Percentiles rank a stretch among this genome's conserved stretches.
These are phyloP conservation scores for Zygoascus meyerae DNA, from an alignment of 1,139 yeast genomes.

Conservation along the genomic window DNA sequence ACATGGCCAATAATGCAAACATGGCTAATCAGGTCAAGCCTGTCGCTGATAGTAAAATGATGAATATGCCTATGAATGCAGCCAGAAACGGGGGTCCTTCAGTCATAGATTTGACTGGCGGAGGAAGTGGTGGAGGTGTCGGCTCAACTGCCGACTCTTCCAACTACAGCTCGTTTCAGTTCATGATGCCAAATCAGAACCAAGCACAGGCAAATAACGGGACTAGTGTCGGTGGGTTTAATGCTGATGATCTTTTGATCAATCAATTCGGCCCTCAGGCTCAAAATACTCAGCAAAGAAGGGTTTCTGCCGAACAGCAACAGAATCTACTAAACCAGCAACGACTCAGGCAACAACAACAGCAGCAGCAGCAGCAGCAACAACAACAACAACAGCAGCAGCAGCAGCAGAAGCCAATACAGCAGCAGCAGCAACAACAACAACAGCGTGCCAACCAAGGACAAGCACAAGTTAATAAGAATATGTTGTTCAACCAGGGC, in stretches of 20 bases:
- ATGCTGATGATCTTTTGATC: slow-evolving; percentile 5
- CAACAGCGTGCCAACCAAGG: slow-evolving; percentile 8
- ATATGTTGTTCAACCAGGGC: no score
- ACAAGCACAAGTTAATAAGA: slow-evolving; percentile 2
- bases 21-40: neutral
- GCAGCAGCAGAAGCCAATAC: slow-evolving; percentile 8
- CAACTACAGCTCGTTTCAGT: neutral
- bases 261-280: slow-evolving; percentile 2
- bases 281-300: slow-evolving; percentile 10
- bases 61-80: slow-evolving; percentile 10
- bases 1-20: slow-evolving; percentile 12
- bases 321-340: no score
- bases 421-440: slow-evolving; percentile 15
- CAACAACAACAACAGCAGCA: slow-evolving; percentile 7
- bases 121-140: no score
- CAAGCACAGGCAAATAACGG: neutral
- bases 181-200: slow-evolving; percentile 4
- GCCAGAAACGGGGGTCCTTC: slow-evolving; percentile 11
- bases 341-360: neutral
- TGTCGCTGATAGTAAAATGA: slow-evolving; percentile 1
- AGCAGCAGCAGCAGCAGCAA: neutral
- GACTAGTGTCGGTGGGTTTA: neutral
- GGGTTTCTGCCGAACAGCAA: no score
- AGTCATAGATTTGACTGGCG: neutral
- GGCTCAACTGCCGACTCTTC: neutral